Conservation (phyloP, 805 yeast genomes). For the Phaffomyces opuntiae region DNA sequence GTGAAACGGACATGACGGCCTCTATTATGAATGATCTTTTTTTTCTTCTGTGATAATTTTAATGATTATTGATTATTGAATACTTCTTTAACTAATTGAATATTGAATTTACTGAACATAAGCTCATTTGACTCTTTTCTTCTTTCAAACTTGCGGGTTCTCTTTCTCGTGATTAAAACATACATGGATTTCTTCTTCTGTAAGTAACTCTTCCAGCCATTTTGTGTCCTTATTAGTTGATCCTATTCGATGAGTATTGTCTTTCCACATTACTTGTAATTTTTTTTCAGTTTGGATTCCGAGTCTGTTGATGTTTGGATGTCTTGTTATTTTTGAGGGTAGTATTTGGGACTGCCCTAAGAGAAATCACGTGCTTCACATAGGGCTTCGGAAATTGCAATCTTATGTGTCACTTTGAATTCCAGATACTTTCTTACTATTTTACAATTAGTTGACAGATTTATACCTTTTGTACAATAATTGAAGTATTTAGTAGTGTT, state of each 20-base stretch:
- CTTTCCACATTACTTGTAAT: slow-evolving; percentile 2
- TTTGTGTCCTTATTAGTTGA: slow-evolving; percentile 25
- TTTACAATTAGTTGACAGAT: no score
- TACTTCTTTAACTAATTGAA: no score
- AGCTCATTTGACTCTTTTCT: background rate
- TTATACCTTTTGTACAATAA: no score
- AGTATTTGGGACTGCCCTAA: slow-evolving; percentile 7
- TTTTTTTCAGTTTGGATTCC: slow-evolving; percentile 11
- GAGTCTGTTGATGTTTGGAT: slow-evolving; percentile 8
- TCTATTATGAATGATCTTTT: no score
- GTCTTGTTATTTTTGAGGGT: background rate
- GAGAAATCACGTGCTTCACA: background rate
- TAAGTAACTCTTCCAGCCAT: slow-evolving; percentile 99
- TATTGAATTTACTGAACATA: no score
- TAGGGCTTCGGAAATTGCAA: no score
- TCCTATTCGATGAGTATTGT: background rate
- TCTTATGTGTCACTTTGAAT: no score
- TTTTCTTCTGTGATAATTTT: no score
- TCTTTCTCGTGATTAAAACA: slow-evolving; percentile 33
- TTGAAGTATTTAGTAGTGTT: no score
- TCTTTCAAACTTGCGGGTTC: background rate
- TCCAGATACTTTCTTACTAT: no score
- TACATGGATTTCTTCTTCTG: slow-evolving; percentile 99
- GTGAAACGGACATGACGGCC: no score
- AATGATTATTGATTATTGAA: no score